Evolutionary conservation across 345 rosid genomes (phyloP), one percentile per base, ranked within the genome.

Genomic region (Adansonia digitata): DNA sequence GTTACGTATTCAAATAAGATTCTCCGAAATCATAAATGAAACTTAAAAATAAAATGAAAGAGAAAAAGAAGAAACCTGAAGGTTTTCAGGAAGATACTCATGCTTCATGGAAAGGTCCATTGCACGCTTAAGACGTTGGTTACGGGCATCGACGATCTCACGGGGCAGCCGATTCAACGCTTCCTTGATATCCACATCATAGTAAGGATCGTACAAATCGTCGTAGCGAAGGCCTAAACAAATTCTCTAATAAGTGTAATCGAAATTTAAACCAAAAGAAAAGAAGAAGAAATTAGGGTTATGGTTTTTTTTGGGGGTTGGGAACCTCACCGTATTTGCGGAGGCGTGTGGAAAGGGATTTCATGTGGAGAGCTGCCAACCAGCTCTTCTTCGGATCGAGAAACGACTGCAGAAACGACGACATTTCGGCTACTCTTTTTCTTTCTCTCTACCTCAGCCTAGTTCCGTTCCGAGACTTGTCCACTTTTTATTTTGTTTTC

Each of bases 61-160:
- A 13, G 34, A n/a, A 1, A 7, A 5, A 13, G 31, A 42, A 22
- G 7, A 62, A 74, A 94, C 98, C 97, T 90, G 97, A 42, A 95
- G 91, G 57, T 93, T 79, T 72, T 87, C 79, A 20, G 94, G 84
- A 37, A 95, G 98, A 81, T 91, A 91, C 85, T 90, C 86, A 80
- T 95, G 99, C 86, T 95, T 95, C 98, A 95, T 87, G 74, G 99
- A 95, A 73, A 95, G 98, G 79, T 95, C 99, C 89, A 93, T 89
- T 71, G 99, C 97, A 59, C 98, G 99, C 88, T 93, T 93, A 74
- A 95, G 92, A 12, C 97, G 99, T 92, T 95, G 98, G 81, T 88
- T 73, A 40, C 99, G 96, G 11, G 99, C 98, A 72, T 95, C 97
- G 18, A 95, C 88, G 37, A 95, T 77, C 88, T 95, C 98, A 51